Percentiles rank a stretch among this genome's conserved stretches.
These are phyloP conservation scores for Aspergillus floridensis DNA, from an alignment of 2,329 filamentous ascomycete species.

Conservation along the genomic window DNA sequence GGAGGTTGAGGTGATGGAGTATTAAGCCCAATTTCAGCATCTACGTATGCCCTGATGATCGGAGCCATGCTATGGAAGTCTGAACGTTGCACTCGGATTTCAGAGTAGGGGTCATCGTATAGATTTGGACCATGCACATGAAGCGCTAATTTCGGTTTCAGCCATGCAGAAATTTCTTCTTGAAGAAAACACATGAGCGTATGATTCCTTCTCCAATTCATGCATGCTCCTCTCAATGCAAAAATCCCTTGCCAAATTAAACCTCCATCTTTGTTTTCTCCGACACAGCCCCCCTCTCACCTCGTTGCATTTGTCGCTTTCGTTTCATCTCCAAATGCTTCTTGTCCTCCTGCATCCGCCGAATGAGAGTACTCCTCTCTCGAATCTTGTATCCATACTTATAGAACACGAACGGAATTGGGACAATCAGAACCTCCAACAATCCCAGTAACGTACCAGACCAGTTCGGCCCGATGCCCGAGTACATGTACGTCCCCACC, in stretches of 20 bases:
- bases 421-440: constrained; percentile 70
- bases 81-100: no score
- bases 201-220: background rate
- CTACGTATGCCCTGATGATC: no score
- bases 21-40: no score
- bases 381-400: constrained; percentile 57
- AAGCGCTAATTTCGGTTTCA: no score
- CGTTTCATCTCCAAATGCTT: constrained; percentile 46
- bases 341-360: constrained; percentile 56
- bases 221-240: background rate
- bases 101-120: no score
- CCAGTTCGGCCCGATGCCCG: constrained; percentile 69
- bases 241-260: background rate
- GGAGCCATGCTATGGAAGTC: no score
- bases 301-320: constrained; percentile 18
- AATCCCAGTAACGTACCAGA: constrained; percentile 72
- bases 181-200: background rate
- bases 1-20: no score
- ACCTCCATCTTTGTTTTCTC: constrained; percentile 22
- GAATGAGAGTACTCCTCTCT: constrained; percentile 54
- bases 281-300: constrained; percentile 12
- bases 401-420: constrained; percentile 79
- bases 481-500: constrained; percentile 71
- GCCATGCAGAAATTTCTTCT: no score
- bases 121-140: no score